Conservation (phyloP, 2,329 filamentous ascomycete species). For the Aspergillus persii region DNA sequence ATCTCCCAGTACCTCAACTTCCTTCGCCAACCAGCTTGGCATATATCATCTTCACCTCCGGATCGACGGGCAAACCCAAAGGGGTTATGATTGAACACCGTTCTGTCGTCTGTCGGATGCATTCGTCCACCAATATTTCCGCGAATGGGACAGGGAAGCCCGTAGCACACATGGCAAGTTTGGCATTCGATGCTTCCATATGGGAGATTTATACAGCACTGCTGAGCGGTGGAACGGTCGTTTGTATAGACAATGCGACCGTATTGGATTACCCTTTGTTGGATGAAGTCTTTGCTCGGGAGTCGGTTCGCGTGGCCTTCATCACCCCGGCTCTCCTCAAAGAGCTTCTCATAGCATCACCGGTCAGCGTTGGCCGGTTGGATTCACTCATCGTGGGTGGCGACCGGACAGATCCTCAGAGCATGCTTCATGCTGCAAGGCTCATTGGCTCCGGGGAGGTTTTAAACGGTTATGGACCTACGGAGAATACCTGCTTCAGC, state of each 20-base stretch:
- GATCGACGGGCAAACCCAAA: conserved; percentile 3
- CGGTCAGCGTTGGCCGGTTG: background rate
- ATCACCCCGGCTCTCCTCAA: conserved; percentile 1
- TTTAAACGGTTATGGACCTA: conserved; percentile 2
- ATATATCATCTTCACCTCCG: conserved; percentile 4
- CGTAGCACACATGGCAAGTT: background rate
- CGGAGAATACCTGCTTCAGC: conserved; percentile 1
- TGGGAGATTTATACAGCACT: conserved; percentile 4
- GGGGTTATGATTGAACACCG: conserved; percentile 7
- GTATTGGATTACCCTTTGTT: background rate
- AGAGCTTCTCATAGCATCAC: background rate
- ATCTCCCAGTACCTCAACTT: background rate
- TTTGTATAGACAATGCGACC: background rate
- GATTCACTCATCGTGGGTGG: conserved; percentile 2
- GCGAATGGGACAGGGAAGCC: background rate
- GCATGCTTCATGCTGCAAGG: background rate
- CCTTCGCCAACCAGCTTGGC: background rate
- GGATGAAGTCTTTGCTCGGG: background rate
- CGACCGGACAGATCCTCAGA: conserved; percentile 2
- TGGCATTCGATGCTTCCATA: background rate
- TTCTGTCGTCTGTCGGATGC: background rate
- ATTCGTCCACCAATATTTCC: background rate
- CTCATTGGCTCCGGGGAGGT: background rate
- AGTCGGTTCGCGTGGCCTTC: background rate
- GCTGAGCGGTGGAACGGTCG: background rate